Percentiles rank a stretch among this genome's conserved stretches.
Conservation (phyloP, 2,329 filamentous ascomycete genomes). For the Alternaria solani region DNA sequence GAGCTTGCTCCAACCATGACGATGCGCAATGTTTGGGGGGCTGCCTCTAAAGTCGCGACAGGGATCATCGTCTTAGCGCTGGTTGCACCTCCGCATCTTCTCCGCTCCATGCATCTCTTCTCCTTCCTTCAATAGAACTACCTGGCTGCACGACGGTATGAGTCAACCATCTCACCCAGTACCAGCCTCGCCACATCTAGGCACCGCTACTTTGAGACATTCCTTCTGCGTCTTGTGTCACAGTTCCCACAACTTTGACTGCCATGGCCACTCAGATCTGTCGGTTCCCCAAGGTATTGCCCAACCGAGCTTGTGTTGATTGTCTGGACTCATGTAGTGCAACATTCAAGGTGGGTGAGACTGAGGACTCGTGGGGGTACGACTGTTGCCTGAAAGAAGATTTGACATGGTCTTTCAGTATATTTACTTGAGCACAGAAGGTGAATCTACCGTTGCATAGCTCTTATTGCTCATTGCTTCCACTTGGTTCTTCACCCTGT, state of each 20-base stretch:
- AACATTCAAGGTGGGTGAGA: neutral
- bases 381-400: neutral
- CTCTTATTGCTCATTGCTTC: neutral
- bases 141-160: neutral
- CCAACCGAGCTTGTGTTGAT: neutral
- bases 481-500: neutral
- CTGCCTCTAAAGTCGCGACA: neutral
- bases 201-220: conserved; percentile 1
- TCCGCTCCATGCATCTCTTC: neutral
- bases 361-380: neutral
- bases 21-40: neutral
- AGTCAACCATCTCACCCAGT: neutral
- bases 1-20: neutral
- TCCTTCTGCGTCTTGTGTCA: neutral
- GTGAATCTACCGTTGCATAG: neutral
- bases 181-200: conserved; percentile 9
- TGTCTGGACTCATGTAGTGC: neutral
- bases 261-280: neutral
- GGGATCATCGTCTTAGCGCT: conserved; percentile 16
- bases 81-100: neutral
- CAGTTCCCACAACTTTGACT: neutral
- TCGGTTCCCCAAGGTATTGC: neutral
- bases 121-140: neutral
- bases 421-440: neutral
- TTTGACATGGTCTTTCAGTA: neutral